These are phyloP conservation scores for Mycena belliarum DNA, from an alignment of 768 basidiomycete genomes.

Conservation along the genomic window DNA sequence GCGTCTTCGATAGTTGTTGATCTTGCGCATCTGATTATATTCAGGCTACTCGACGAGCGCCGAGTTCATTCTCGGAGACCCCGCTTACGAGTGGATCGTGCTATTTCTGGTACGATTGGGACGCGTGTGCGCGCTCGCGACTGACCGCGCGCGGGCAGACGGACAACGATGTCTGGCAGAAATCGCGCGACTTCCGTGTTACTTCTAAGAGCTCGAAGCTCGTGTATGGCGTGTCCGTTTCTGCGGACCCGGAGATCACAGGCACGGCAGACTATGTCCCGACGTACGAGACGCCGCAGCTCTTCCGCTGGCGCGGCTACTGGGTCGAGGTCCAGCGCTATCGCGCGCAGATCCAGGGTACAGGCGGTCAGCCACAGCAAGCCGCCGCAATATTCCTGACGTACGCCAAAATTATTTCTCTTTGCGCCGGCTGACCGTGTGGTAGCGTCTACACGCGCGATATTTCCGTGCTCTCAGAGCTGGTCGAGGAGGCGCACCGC, in stretches of 20 bases:
- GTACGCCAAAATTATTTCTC: constrained; percentile 26
- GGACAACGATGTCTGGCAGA: constrained; percentile 43
- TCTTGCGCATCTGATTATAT: background rate
- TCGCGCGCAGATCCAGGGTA: constrained; percentile 22
- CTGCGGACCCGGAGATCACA: constrained; percentile 15
- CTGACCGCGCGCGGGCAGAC: no score
- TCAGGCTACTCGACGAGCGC: constrained; percentile 47
- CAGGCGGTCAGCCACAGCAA: constrained; percentile 15
- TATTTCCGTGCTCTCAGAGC: constrained; percentile 34
- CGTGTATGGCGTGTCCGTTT: constrained; percentile 38
- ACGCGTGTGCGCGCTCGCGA: no score
- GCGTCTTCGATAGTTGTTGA: background rate
- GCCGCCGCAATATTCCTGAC: constrained; percentile 31
- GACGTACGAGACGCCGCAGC: constrained; percentile 38
- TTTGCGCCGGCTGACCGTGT: background rate
- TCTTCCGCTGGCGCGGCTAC: constrained; percentile 44
- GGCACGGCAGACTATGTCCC: constrained; percentile 44
- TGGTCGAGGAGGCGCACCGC: constrained; percentile 39
- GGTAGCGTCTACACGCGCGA: constrained; percentile 43
- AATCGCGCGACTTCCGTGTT: constrained; percentile 43
- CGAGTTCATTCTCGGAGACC: constrained; percentile 46
- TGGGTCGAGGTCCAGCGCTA: constrained; percentile 40
- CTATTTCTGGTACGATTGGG: constrained; percentile 43
- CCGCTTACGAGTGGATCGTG: constrained; percentile 51
- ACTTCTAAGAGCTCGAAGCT: constrained; percentile 39